phyloP scores from a whole-genome alignment of 2,329 filamentous ascomycete genomes.

The Fusarium keratoplasticum region DNA sequence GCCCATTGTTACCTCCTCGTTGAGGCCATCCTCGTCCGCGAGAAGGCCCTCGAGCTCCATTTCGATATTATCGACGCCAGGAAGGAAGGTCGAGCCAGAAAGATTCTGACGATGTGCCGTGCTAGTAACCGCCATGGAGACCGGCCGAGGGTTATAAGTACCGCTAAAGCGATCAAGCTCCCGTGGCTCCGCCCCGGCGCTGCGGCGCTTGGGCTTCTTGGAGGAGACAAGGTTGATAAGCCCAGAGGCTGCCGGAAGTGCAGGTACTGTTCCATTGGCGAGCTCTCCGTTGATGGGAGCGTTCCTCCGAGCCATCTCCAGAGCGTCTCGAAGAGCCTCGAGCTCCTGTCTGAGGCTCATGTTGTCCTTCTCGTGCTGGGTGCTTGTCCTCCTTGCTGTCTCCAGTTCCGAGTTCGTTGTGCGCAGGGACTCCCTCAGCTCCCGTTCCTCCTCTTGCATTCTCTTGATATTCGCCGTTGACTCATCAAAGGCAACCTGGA shows the following conservation, averaged over 20 bases:
- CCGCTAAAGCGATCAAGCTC: conserved; percentile 91
- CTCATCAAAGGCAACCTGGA: conserved; percentile 90
- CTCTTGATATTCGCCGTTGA: conserved; percentile 91
- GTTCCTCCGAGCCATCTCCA: conserved; percentile 85
- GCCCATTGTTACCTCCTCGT: conserved; percentile 96
- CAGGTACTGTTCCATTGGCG: conserved; percentile 52
- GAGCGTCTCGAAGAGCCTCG: conserved; percentile 88
- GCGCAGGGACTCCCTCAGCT: conserved; percentile 84
- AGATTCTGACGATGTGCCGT: conserved; percentile 76
- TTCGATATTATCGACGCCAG: conserved; percentile 90
- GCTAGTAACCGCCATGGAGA: conserved; percentile 90
- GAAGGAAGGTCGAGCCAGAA: conserved; percentile 81
- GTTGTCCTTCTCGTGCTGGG: conserved; percentile 86
- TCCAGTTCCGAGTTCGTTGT: conserved; percentile 85
- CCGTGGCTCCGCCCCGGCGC: conserved; percentile 86
- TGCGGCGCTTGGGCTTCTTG: conserved; percentile 96
- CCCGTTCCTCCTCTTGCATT: conserved; percentile 93
- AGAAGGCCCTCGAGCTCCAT: conserved; percentile 93
- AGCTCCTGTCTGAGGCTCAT: conserved; percentile 87
- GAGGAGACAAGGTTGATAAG: conserved; percentile 97
- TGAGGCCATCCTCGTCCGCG: conserved; percentile 93
- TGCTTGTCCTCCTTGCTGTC: conserved; percentile 78
- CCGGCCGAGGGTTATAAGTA: conserved; percentile 92
- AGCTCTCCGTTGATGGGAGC: conserved; percentile 77
- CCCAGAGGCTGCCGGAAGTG: conserved; percentile 72